These are phyloP conservation scores for Penicillium sp. DNA, from an alignment of 2,329 filamentous ascomycete genomes.

Conservation along the genomic window DNA sequence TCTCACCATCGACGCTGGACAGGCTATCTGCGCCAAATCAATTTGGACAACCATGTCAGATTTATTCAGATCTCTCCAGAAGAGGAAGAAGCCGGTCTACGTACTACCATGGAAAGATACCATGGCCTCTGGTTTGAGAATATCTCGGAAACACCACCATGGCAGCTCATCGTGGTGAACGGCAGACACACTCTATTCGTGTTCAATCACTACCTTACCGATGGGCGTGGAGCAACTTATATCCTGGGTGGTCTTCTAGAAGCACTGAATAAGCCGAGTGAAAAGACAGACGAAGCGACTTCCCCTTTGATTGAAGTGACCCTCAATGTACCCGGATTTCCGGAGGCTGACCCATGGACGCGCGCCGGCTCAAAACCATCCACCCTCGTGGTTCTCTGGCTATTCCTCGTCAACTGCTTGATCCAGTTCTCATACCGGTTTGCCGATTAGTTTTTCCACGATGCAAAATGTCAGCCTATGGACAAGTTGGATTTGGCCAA, in stretches of 20 bases:
- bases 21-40: background rate
- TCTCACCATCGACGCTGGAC: background rate
- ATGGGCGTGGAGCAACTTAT: constrained; percentile 2
- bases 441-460: background rate
- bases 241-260: background rate
- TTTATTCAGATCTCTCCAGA: background rate
- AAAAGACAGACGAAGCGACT: background rate
- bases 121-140: constrained; percentile 2
- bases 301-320: constrained; percentile 1
- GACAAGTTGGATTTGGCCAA: background rate
- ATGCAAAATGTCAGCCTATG: background rate
- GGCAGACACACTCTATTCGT: background rate
- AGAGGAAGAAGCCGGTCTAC: background rate
- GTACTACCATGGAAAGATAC: background rate
- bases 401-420: background rate
- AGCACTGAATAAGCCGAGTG: background rate
- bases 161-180: constrained; percentile 3
- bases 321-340: background rate
- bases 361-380: background rate
- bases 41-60: constrained; percentile 3
- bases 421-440: background rate
- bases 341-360: constrained; percentile 2
- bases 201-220: constrained; percentile 6
- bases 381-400: background rate
- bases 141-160: background rate